phyloP scores from a whole-genome alignment of 495 filamentous ascomycete species.

The Usnea hakonensis region DNA sequence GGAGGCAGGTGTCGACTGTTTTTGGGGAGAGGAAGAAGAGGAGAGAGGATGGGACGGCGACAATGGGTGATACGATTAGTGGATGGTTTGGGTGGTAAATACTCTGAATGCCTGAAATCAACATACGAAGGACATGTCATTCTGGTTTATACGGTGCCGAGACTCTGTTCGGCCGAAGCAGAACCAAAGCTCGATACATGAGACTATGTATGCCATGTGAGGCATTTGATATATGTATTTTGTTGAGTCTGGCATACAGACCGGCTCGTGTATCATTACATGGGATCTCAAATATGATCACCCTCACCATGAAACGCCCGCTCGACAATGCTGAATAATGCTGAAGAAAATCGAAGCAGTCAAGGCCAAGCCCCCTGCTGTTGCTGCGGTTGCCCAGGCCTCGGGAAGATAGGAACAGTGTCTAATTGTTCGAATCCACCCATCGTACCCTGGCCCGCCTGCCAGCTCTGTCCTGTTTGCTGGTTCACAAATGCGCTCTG shows the following conservation, averaged over 20 bases:
- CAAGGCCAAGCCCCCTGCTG: constrained; percentile 23
- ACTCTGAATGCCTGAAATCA: background rate
- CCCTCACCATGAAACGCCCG: constrained; percentile 4
- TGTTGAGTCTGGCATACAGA: background rate
- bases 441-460: constrained; percentile 71
- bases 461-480: constrained; percentile 80
- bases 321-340: constrained; percentile 14
- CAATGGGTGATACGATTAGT: constrained; percentile 42
- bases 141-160: background rate
- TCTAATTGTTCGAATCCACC: constrained; percentile 76
- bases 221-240: background rate
- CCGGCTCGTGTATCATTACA: constrained; percentile 1
- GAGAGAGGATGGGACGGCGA: constrained; percentile 51
- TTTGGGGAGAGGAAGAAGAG: constrained; percentile 49
- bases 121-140: background rate
- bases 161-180: background rate
- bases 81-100: constrained; percentile 41
- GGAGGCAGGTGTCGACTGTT: constrained; percentile 43
- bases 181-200: background rate
- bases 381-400: constrained; percentile 49
- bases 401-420: constrained; percentile 78
- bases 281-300: background rate
- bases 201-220: background rate
- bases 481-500: constrained; percentile 83
- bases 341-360: background rate